Conservation (phyloP, 768 basidiomycete species). For the Auricularia sp. region DNA sequence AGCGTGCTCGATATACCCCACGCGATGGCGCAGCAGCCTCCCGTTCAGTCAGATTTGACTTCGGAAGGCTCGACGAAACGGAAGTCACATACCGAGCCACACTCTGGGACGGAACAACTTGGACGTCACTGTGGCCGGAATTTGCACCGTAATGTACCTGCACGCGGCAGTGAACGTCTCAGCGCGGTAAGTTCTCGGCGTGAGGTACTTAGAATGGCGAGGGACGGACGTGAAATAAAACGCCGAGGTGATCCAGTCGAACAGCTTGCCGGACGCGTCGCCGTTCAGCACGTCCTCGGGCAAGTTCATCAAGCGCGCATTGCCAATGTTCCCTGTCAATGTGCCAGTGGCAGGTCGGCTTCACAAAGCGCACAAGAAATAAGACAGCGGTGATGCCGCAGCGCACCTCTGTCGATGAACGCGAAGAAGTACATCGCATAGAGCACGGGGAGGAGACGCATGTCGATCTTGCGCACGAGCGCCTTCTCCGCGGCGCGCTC, state of each 20-base stretch:
- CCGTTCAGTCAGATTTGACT: too few species aligned
- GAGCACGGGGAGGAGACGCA: slow-evolving; percentile 8
- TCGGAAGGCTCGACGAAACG: slow-evolving; percentile 14
- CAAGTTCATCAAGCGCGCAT: slow-evolving; percentile 66
- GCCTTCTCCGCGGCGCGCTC: background rate
- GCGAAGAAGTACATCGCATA: slow-evolving; percentile 12
- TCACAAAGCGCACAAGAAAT: too few species aligned
- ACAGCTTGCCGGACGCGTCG: slow-evolving; percentile 57
- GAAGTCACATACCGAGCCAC: slow-evolving; percentile 59
- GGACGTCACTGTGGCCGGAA: slow-evolving; percentile 55
- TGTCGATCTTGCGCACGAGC: slow-evolving; percentile 10
- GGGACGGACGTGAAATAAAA: slow-evolving; percentile 75
- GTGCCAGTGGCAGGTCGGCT: background rate
- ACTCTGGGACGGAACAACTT: slow-evolving; percentile 60
- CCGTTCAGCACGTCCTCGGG: slow-evolving; percentile 53
- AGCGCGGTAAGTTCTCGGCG: background rate
- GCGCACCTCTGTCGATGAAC: slow-evolving; percentile 65
- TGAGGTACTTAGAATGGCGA: background rate
- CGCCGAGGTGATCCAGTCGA: slow-evolving; percentile 67
- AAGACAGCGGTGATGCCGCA: too few species aligned
- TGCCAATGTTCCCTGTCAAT: slow-evolving; percentile 24
- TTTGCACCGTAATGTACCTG: slow-evolving; percentile 53
- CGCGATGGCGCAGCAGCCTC: slow-evolving; percentile 16
- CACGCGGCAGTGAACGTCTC: background rate
- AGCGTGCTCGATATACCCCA: slow-evolving; percentile 69